These are phyloP conservation scores for Xylariomycetidae sp. DNA, from an alignment of 2,329 filamentous ascomycete species.

Conservation along the genomic window DNA sequence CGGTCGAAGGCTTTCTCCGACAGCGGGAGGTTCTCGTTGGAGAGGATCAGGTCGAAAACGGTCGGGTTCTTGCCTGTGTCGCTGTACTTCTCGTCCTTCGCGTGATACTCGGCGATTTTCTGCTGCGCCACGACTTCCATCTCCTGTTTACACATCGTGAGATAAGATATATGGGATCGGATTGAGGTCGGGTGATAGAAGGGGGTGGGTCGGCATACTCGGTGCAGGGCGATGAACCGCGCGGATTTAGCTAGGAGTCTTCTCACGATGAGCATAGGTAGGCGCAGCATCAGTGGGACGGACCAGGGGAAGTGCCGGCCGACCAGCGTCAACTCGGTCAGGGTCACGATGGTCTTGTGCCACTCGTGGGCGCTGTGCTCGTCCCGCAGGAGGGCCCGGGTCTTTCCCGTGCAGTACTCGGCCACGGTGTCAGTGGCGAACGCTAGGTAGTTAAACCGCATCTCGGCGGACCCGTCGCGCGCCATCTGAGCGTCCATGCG, in stretches of 20 bases:
- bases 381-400: conserved; percentile 2
- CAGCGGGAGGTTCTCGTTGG: not conserved
- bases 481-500: conserved; percentile 1
- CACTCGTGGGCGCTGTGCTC: conserved; percentile 1
- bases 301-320: conserved; percentile 4
- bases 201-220: too few relatives aligned
- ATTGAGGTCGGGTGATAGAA: too few relatives aligned
- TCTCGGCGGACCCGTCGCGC: conserved; percentile 3
- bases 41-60: not conserved
- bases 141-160: too few relatives aligned
- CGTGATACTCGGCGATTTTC: not conserved
- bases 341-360: conserved; percentile 1
- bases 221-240: too few relatives aligned
- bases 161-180: too few relatives aligned
- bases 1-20: not conserved
- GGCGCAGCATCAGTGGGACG: not conserved
- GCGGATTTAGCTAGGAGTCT: not conserved
- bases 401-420: conserved; percentile 1
- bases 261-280: conserved; percentile 1
- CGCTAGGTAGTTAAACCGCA: too few relatives aligned
- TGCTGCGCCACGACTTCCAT: too few relatives aligned
- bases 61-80: not conserved
- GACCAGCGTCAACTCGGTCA: conserved; percentile 1
- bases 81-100: not conserved
- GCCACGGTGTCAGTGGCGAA: conserved; percentile 3